These are phyloP conservation scores for Aspergillus vadensis DNA, from an alignment of 2,329 filamentous ascomycete genomes.

Conservation along the genomic window DNA sequence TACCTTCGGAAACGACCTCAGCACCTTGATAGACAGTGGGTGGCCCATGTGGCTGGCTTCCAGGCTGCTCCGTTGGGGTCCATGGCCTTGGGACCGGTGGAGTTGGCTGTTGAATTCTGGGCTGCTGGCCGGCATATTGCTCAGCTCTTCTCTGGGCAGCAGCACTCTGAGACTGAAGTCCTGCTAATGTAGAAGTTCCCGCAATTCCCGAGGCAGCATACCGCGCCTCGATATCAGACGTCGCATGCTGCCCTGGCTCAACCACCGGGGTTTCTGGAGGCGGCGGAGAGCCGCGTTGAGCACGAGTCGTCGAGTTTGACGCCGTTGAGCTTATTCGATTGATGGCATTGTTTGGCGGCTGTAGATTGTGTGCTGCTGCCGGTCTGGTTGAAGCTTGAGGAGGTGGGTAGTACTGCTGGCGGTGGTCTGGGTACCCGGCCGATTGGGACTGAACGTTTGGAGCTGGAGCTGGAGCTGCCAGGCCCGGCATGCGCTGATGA, in stretches of 20 bases:
- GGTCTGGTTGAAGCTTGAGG: constrained; percentile 39
- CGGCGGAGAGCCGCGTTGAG: constrained; percentile 87
- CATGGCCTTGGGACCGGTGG: constrained; percentile 65
- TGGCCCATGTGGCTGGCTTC: constrained; percentile 82
- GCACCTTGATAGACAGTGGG: constrained; percentile 89
- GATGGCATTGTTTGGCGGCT: constrained; percentile 56
- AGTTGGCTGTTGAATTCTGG: constrained; percentile 32
- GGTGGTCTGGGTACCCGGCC: constrained; percentile 55
- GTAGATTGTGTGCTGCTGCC: constrained; percentile 40
- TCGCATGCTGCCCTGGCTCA: constrained; percentile 68
- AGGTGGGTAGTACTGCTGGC: constrained; percentile 66
- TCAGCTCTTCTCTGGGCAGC: constrained; percentile 79
- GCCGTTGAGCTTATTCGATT: constrained; percentile 76
- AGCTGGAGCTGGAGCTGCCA: constrained; percentile 32
- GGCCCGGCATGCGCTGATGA: constrained; percentile 46
- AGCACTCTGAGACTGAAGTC: constrained; percentile 72
- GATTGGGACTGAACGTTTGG: constrained; percentile 27
- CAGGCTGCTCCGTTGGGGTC: constrained; percentile 92
- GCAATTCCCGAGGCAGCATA: constrained; percentile 92
- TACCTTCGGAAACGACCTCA: constrained; percentile 61
- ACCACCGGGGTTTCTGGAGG: constrained; percentile 89
- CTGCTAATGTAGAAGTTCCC: constrained; percentile 78
- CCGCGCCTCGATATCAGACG: constrained; percentile 83
- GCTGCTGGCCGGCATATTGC: constrained; percentile 66
- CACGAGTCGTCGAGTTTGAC: constrained; percentile 89